Evolutionary conservation across 371 early-diverging fungal species (phyloP), one percentile per base, ranked within the genome.

Genomic region (Actinomortierella wolfii): DNA sequence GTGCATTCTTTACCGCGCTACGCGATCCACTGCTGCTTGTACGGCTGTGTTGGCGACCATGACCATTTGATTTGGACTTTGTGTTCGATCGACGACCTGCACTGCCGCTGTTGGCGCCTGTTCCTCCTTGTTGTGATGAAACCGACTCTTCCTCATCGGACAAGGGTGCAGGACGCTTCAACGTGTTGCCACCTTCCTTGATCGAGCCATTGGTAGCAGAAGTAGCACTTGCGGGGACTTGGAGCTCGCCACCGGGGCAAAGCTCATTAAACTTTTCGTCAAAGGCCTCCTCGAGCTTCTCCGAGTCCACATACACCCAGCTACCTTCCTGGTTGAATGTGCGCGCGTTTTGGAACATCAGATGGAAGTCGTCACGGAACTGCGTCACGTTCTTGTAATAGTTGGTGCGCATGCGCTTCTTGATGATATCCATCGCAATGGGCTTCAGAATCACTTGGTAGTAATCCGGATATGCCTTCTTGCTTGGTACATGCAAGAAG

Each of bases 381-480:
- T 84, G 78, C 2, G 63, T 65, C 3, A 85, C 63, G 3, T 76
- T 60, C 57, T 79, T 79, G 71, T 88, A 90, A 64, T 77, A 76
- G 4, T 75, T 59, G 1, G 81, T 79, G 20, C 83, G 77, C 39
- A 90, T 85, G 39, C 84, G 77, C 58, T 80, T 82, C 62, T 86
- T 83, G 70, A 92, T 88, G 58, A 85, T 80, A 26, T 83, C 81
- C 84, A 93, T 82, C 13, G 92, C 85, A 44, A 97, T 94, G 6
- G 96, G 97, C n/a, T 82, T 81, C 46, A 82, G 78, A 68, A 97
- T 97, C 69, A 92, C 79, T 53, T 83, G 76, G 75, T 95, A 95
- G 70, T 95, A 95, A 50, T 89, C 82, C 0, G 97, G 94, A 61
- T 94, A 94, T 42, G 86, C 84, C 51, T 81, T 78, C 61, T 84